Evolutionary conservation across 352 stramenopile genomes (phyloP), one percentile per base, ranked within the genome.

Genomic region (Globisporangium nodosum): DNA sequence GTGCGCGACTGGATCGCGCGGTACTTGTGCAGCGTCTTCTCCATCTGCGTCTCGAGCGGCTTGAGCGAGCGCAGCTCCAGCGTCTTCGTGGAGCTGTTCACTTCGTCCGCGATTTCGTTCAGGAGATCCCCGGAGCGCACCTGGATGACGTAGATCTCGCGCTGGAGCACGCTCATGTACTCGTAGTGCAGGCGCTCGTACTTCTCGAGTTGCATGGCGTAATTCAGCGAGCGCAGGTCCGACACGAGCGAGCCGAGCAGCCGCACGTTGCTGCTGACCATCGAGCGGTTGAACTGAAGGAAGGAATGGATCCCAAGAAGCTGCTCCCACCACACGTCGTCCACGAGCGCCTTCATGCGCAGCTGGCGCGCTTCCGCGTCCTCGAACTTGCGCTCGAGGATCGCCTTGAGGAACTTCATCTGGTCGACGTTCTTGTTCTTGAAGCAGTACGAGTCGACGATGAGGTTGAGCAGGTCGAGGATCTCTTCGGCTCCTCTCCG

Each of bases 401-500:
- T 79, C 13, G 76, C 35, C 16, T 61, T 65, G 21, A 85, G 53
- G 39, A 85, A 78, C 30, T 85, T 70, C 72, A 85, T 78, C 52
- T 77, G 60, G 24, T 81, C 70, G 15, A 74, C 49, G 49, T 78
- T 75, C 66, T 79, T 81, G 68, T 74, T 76, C 60, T 76, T 74
- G 66, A 82, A 82, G 52, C 73, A 82, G 58, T 82, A 82, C 42
- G 73, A 73, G 49, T 82, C 73, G n/a, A 82, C 64, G 35, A 82
- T 76, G 46, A 83, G 64, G 57, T 83, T 80, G 31, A 80, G 65
- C 5, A 83, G 48, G 4, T 83, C 71, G 3, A 74, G 63, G 27
- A 83, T 72, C 21, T 76, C 11, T 52, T 49, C 0, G 64, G 64
- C 30, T 83, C 68, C 9, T 57, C 45, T n/a, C 71, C 61, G 5